Evolutionary conservation across 306 rosid species (phyloP), one percentile per base, ranked within the genome.

Genomic region (Acacia acuminata): DNA sequence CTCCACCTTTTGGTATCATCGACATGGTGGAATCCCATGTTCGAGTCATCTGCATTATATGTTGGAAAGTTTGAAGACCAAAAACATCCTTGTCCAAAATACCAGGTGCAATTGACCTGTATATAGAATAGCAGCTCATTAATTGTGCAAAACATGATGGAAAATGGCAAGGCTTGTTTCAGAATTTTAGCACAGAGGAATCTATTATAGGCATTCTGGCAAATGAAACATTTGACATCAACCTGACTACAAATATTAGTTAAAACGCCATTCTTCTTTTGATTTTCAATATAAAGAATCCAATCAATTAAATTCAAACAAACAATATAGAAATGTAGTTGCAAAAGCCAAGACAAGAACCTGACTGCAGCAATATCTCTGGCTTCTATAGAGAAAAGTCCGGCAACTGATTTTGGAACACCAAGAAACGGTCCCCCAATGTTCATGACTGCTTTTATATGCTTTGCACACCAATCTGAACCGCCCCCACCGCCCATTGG

Each of bases 401-500:
- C 70, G 19, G 70, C 70, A 16, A 64, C 42, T 30, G 42, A 64
- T 64, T 64, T 64, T 64, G 70, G 70, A 30, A 64, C 70, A 64
- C 70, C 70, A 64, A 91, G 89, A 87, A 91, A 91, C 82, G 97
- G 95, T 81, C 90, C 97, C 63, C 97, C 97, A 66, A 93, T 91
- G 84, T 93, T 93, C 91, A 86, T 74, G 64, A 93, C 87, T 27
- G 97, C 90, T 88, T 91, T 91, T 65, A 93, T 88, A 80, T 93
- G 97, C 87, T 83, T 91, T 25, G 97, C 92, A 72, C 97, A 93
- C 97, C 97, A 93, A 85, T 93, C 87, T 44, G 91, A 87, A 56
- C 97, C 97, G 56, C 97, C 97, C 73, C 94, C 95, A 81, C 94
- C 95, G 53, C 97, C 97, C 92, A 86, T 80, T 45, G 97, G 95